Conservation (phyloP, 768 basidiomycete genomes). For the Psilocybe sp. region DNA sequence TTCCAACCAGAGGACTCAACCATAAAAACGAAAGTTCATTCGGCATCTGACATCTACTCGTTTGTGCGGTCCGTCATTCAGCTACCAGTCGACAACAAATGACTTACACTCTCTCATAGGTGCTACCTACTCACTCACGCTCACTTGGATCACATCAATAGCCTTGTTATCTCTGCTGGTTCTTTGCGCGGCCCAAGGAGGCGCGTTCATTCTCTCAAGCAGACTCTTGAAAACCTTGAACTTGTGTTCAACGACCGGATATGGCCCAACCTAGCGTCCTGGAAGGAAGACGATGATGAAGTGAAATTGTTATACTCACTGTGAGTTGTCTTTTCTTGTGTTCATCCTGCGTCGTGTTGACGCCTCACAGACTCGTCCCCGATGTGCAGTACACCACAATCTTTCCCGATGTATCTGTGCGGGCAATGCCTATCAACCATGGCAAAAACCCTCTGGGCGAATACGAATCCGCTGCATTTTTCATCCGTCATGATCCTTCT, state of each 20-base stretch:
- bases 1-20: too few relatives aligned
- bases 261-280: slow-evolving; percentile 85
- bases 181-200: slow-evolving; percentile 62
- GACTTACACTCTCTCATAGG: slow-evolving; percentile 34
- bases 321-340: slow-evolving; percentile 38
- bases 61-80: slow-evolving; percentile 39
- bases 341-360: background rate
- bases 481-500: slow-evolving; percentile 65
- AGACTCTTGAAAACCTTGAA: slow-evolving; percentile 68
- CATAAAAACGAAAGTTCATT: slow-evolving; percentile 26
- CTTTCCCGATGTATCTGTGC: slow-evolving; percentile 56
- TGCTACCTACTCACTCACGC: slow-evolving; percentile 86
- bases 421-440: slow-evolving; percentile 69
- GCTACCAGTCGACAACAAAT: background rate
- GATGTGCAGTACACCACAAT: slow-evolving; percentile 54
- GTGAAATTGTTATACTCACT: slow-evolving; percentile 60
- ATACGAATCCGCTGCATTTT: slow-evolving; percentile 85
- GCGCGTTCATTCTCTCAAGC: slow-evolving; percentile 56
- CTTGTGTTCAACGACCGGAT: slow-evolving; percentile 72
- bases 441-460: slow-evolving; percentile 53
- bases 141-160: slow-evolving; percentile 87
- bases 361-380: slow-evolving; percentile 35
- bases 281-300: slow-evolving; percentile 59
- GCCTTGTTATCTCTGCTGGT: slow-evolving; percentile 82
- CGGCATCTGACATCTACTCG: slow-evolving; percentile 53